Percentiles rank a stretch among this genome's conserved stretches.
These are phyloP conservation scores for Cladosporium austrohemisphaericum DNA, from an alignment of 2,329 filamentous ascomycete species.

Conservation along the genomic window DNA sequence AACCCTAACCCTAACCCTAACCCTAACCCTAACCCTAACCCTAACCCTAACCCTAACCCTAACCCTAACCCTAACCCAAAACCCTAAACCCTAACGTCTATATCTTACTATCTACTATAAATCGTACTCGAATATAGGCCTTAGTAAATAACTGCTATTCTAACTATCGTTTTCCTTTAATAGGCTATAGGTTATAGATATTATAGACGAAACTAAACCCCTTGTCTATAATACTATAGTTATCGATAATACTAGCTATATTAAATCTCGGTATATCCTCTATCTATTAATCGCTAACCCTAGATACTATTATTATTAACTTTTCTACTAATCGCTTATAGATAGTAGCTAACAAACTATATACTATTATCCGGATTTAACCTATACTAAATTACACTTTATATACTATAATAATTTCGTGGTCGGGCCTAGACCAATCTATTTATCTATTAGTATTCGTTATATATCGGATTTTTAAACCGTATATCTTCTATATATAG, in stretches of 20 bases:
- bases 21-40: not conserved
- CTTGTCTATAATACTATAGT: not conserved
- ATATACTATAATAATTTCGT: not conserved
- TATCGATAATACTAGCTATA: not conserved
- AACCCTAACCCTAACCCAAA: slow-evolving; percentile 7
- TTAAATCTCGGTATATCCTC: not conserved
- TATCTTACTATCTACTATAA: not conserved
- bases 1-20: not conserved
- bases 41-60: not conserved
- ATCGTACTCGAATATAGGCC: not conserved
- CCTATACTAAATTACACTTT: slow-evolving; percentile 4
- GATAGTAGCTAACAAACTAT: not conserved
- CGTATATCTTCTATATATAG: slow-evolving; percentile 8
- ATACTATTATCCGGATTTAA: not conserved
- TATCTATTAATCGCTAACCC: not conserved
- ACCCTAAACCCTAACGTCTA: too few relatives aligned
- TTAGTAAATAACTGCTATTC: slow-evolving; percentile 13
- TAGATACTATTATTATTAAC: not conserved
- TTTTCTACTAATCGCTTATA: not conserved
- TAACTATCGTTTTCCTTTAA: slow-evolving; percentile 16
- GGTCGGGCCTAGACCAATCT: not conserved
- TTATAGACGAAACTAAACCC: slow-evolving; percentile 19
- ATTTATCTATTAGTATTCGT: slow-evolving; percentile 1
- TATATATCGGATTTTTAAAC: slow-evolving; percentile 8
- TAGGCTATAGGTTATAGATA: slow-evolving; percentile 3